Percentiles rank a stretch among this genome's conserved stretches.
Evolutionary conservation across 2,329 filamentous ascomycete species (phyloP).

Genomic region (Ploettnerulaceae sp.): DNA sequence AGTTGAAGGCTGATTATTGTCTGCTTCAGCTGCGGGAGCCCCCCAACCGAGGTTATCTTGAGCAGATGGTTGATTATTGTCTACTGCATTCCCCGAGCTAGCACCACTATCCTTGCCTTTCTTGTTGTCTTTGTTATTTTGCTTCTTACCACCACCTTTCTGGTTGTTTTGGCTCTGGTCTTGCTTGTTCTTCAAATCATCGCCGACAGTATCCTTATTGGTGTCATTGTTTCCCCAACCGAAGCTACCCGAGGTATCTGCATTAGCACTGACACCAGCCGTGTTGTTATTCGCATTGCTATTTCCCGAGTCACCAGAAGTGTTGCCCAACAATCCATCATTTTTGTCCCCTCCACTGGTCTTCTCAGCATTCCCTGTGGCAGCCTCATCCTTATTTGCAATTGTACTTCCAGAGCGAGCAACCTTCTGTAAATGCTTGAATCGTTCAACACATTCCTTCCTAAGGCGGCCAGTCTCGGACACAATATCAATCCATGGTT

Average conservation of each 20-base stretch:
- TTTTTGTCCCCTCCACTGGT: not conserved
- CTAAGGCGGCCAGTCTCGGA: slow-evolving; percentile 1
- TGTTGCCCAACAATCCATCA: not conserved
- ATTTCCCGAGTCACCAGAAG: not conserved
- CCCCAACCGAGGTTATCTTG: not conserved
- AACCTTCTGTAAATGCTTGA: not conserved
- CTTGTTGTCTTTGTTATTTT: slow-evolving; percentile 1
- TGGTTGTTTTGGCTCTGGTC: not conserved
- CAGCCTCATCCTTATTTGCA: not conserved
- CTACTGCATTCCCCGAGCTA: not conserved
- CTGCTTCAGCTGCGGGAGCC: not conserved
- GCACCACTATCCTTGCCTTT: not conserved
- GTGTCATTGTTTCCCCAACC: not conserved
- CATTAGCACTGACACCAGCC: not conserved
- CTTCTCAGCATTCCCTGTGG: not conserved
- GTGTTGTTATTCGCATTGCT: not conserved
- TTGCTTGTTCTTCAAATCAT: not conserved
- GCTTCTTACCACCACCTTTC: not conserved
- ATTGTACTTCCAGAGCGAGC: not conserved
- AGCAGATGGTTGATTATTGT: not conserved
- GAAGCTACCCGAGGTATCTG: not conserved
- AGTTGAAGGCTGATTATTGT: not conserved
- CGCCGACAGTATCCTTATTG: not conserved
- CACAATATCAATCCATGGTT: slow-evolving; percentile 21
- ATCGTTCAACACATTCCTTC: not conserved